phyloP scores from a whole-genome alignment of 1,139 yeast genomes.

The Zygosaccharomyces sapae region DNA sequence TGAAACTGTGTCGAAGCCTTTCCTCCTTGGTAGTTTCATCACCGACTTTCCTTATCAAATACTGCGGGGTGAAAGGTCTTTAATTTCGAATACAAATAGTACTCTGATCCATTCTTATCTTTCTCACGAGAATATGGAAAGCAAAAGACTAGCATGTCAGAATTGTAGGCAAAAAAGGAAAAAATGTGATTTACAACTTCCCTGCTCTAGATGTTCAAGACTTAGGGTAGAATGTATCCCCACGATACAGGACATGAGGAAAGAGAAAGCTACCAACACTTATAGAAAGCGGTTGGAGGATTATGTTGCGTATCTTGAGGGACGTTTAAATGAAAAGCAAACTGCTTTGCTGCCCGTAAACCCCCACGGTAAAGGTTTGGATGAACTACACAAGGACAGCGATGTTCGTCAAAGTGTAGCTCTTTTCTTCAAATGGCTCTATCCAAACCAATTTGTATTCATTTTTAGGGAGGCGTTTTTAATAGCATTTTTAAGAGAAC shows the following conservation, averaged over 20 bases:
- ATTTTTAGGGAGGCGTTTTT: conserved; percentile 56
- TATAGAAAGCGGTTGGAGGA: conserved; percentile 39
- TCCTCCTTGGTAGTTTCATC: too few relatives aligned
- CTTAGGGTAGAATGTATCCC: conserved; percentile 45
- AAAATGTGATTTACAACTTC: conserved; percentile 46
- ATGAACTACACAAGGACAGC: conserved; percentile 25
- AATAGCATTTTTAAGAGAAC: conserved; percentile 47
- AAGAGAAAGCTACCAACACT: conserved; percentile 45
- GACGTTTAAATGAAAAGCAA: conserved; percentile 6
- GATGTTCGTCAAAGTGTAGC: conserved; percentile 42
- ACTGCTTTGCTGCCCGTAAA: not conserved
- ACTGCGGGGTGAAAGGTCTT: not conserved
- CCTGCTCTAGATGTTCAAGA: conserved; percentile 46
- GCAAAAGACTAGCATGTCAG: conserved; percentile 21
- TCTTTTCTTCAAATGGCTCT: conserved; percentile 55
- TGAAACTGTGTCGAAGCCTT: too few relatives aligned
- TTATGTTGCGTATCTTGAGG: conserved; percentile 22
- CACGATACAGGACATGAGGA: conserved; percentile 45
- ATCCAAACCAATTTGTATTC: conserved; percentile 55
- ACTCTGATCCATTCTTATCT: not conserved
- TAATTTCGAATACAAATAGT: not conserved
- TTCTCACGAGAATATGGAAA: not conserved
- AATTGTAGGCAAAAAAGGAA: conserved; percentile 33
- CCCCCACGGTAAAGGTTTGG: conserved; percentile 9
- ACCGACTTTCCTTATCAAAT: too few relatives aligned